Evolutionary conservation across 371 early-diverging fungal genomes (phyloP).

Genomic region (Rhizopus arrhizus): DNA sequence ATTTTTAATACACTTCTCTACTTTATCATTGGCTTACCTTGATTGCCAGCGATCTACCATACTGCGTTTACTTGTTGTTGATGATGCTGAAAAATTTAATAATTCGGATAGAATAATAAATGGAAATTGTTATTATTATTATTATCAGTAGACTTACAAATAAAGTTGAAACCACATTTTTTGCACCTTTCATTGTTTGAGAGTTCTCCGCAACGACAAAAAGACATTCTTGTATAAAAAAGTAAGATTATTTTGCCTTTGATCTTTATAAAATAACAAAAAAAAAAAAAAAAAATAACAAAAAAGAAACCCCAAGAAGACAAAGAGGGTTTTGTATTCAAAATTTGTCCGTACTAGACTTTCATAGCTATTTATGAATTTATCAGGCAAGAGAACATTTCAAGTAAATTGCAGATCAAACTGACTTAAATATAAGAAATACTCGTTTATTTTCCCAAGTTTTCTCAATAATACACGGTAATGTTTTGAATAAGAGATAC

Average conservation of each 20-base stretch:
- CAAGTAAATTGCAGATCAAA: slow-evolving; percentile 1
- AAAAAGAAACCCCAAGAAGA: background rate
- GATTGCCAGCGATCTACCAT: slow-evolving; percentile 12
- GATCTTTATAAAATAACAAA: no score
- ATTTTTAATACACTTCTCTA: background rate
- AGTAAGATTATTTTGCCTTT: no score
- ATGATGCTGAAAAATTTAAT: background rate
- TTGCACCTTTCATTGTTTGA: slow-evolving; percentile 31
- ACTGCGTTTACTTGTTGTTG: background rate
- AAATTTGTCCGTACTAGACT: background rate
- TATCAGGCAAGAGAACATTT: slow-evolving; percentile 1
- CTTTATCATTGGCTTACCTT: background rate
- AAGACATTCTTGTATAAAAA: slow-evolving; percentile 30
- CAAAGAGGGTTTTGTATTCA: background rate
- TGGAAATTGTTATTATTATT: no score
- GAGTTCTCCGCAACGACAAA: slow-evolving; percentile 48
- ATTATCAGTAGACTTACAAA: slow-evolving; percentile 15
- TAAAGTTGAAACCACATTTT: slow-evolving; percentile 32
- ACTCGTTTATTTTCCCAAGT: background rate
- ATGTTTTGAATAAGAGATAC: background rate
- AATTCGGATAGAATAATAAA: background rate
- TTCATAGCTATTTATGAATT: background rate
- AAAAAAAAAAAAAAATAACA: background rate
- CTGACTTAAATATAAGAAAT: background rate
- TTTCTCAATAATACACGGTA: slow-evolving; percentile 1